Evolutionary conservation across 192 early-diverging fungal species (phyloP).

Genomic region (Podila epicladia): DNA sequence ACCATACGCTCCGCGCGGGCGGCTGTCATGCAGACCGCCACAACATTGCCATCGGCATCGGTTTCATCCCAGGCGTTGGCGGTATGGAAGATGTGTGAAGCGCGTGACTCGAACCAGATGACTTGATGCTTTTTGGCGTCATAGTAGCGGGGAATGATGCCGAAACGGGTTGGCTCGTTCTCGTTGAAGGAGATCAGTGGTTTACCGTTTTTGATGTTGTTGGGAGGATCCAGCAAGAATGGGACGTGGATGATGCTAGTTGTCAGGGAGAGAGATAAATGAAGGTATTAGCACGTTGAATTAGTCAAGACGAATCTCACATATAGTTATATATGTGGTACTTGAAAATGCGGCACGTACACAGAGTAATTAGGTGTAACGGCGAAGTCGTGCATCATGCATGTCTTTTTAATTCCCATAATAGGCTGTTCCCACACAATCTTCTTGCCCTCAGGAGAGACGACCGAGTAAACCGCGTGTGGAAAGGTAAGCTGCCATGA

Average conservation of each 20-base stretch:
- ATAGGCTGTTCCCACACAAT: slow-evolving; percentile 33
- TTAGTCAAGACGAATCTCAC: not conserved
- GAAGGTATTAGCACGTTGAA: not conserved
- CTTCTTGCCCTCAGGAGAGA: slow-evolving; percentile 22
- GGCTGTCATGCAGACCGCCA: slow-evolving; percentile 40
- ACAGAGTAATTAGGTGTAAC: slow-evolving; percentile 23
- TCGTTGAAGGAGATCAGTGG: slow-evolving; percentile 24
- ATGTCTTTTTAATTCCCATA: not conserved
- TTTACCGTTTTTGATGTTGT: slow-evolving; percentile 9
- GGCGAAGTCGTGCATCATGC: slow-evolving; percentile 46
- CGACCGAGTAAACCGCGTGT: slow-evolving; percentile 17
- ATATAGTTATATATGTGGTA: not conserved
- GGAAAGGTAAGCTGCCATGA: slow-evolving; percentile 5
- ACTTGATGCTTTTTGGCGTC: slow-evolving; percentile 19
- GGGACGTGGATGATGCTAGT: slow-evolving; percentile 27
- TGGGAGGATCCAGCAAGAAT: not conserved
- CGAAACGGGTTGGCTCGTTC: slow-evolving; percentile 15
- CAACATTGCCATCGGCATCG: slow-evolving; percentile 25
- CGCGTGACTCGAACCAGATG: slow-evolving; percentile 34
- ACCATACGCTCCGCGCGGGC: slow-evolving; percentile 27
- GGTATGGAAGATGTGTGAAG: slow-evolving; percentile 45
- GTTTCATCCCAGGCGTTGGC: slow-evolving; percentile 45
- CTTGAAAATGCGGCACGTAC: not conserved
- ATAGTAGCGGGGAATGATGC: slow-evolving; percentile 38
- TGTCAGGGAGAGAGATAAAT: not conserved